Percentiles rank a stretch among this genome's conserved stretches.
These are phyloP conservation scores for Aspergillus sp. DNA, from an alignment of 2,329 filamentous ascomycete genomes.

Conservation along the genomic window DNA sequence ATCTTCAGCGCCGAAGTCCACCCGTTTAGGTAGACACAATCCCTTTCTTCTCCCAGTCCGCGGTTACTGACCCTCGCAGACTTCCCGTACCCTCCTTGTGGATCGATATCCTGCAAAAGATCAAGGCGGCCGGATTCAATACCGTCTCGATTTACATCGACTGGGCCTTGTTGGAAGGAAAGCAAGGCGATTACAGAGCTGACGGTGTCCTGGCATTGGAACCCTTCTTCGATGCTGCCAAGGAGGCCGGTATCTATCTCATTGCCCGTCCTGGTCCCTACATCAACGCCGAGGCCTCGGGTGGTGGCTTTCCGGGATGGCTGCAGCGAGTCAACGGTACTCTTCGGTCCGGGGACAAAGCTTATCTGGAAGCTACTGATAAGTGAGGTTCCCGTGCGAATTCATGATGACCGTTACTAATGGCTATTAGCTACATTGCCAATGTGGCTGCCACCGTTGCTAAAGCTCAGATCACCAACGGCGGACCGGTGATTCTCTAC, in stretches of 20 bases:
- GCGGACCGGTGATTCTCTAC: constrained; percentile 73
- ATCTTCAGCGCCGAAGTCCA: constrained; percentile 75
- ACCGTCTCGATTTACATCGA: constrained; percentile 76
- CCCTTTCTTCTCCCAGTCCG: not conserved
- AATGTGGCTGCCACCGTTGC: constrained; percentile 67
- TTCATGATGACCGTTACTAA: constrained; percentile 7
- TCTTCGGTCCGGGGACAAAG: constrained; percentile 61
- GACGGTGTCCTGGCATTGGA: constrained; percentile 72
- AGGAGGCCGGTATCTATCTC: constrained; percentile 72
- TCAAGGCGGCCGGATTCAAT: constrained; percentile 78
- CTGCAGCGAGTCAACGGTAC: constrained; percentile 65
- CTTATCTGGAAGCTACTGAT: constrained; percentile 66
- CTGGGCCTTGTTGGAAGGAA: constrained; percentile 76
- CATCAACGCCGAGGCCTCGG: constrained; percentile 74
- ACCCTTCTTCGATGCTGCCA: constrained; percentile 74
- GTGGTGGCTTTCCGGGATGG: constrained; percentile 81
- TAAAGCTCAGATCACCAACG: constrained; percentile 76
- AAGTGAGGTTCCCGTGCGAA: constrained; percentile 44
- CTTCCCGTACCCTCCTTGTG: constrained; percentile 63
- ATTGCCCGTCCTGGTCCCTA: constrained; percentile 71
- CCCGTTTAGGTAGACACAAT: constrained; percentile 54
- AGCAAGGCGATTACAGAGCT: constrained; percentile 66
- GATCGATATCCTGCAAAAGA: constrained; percentile 77
- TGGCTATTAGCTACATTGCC: constrained; percentile 53
- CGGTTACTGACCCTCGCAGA: constrained; percentile 28